Percentiles rank a stretch among this genome's conserved stretches.
Conservation (phyloP, 768 basidiomycete species). For the Leccinum imitatum region DNA sequence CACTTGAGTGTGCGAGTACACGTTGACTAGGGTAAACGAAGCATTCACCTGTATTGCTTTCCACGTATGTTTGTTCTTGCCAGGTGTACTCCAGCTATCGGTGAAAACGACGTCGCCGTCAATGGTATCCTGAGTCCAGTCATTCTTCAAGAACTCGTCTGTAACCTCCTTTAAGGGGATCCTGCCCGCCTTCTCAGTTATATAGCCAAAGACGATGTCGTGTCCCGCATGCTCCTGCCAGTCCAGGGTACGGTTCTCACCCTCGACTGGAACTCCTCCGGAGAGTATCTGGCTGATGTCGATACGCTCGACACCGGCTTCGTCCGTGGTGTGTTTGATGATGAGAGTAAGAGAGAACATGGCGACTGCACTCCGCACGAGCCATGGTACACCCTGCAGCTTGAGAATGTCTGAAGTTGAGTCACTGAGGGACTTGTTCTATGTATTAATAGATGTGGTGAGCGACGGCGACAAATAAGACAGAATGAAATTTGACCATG, state of each 20-base stretch:
- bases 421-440: conserved; percentile 74
- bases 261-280: conserved; percentile 58
- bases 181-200: conserved; percentile 55
- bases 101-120: conserved; percentile 36
- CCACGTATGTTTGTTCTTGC: conserved; percentile 61
- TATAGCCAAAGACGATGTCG: conserved; percentile 61
- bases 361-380: conserved; percentile 61
- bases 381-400: conserved; percentile 74
- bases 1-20: not conserved
- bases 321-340: conserved; percentile 66
- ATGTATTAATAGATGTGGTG: conserved; percentile 1
- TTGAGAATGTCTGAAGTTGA: conserved; percentile 59
- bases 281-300: conserved; percentile 65
- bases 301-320: conserved; percentile 58
- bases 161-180: conserved; percentile 47
- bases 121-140: conserved; percentile 43
- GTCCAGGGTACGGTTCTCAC: conserved; percentile 55
- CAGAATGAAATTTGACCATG: conserved; percentile 45
- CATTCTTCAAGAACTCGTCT: conserved; percentile 41
- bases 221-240: conserved; percentile 54
- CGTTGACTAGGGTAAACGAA: conserved; percentile 8
- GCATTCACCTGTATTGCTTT: conserved; percentile 55
- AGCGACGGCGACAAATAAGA: conserved; percentile 1
- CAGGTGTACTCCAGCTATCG: conserved; percentile 56
- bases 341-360: conserved; percentile 56